Evolutionary conservation across 1,284 basidiomycete genomes (phyloP), one percentile per base, ranked within the genome.

Genomic region (Apiotrichum laibachii): DNA sequence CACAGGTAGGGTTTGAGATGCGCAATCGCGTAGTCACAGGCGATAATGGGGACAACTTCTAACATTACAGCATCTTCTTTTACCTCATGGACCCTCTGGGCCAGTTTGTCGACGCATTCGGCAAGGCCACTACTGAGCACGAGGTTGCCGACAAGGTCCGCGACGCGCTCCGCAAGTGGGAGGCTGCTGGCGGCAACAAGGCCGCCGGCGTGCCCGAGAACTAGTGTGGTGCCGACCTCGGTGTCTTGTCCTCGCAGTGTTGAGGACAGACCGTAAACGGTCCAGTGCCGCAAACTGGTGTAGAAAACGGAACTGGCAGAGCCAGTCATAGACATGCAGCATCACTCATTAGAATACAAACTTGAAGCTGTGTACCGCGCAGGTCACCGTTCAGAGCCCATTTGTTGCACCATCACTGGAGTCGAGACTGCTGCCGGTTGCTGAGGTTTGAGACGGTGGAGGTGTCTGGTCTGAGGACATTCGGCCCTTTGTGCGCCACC

Each of bases 11-110:
- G 70, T 59, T 60, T 15, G 67, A 15, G 45, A 12, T 35, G 5
- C 11, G 26, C 16, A 2, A 13, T 22, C 2, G 16, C 13, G 12
- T 39, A 16, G 40, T 9, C 26, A 19, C 12, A n/a, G 50, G 8
- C 22, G 21, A 47, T 16, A 0, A 16, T 35, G 47, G 2, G 16
- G 33, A 21, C 6, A 34, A 46, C 21, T 5, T 6, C 8, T 22
- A 7, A 22, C 15, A 7, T 7, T 33, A 5, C 78, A 73, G 70
- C 53, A 97, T 97, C 75, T 98, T 94, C 77, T 92, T 99, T 73
- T 99, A 99, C 79, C 84, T 99, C 39, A 97, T 99, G 93, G 93
- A 98, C 73, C 95, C 96, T 1, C 80, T 87, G 10, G 95, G 95
- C 19, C 84, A 89, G 72, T 99, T 98, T 68, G 92, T 98, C 2